Evolutionary conservation across 2,329 filamentous ascomycete species (phyloP), one percentile per base, ranked within the genome.

Genomic region (Ophiosphaerella korrae): DNA sequence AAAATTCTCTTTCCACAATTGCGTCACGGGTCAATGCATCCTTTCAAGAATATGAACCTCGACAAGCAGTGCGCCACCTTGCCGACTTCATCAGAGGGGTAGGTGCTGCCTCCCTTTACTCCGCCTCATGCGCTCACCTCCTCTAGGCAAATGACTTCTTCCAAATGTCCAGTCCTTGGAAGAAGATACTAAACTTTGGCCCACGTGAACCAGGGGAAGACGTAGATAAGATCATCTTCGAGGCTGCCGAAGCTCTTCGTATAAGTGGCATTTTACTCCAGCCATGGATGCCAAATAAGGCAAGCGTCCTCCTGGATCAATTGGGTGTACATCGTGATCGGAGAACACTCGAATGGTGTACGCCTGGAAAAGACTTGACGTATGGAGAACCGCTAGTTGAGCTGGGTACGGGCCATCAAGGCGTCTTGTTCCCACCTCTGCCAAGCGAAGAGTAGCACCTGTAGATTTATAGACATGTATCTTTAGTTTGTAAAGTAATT

Each of bases 201-300:
- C 53, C 63, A 33, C 50, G 68, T 53, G 57, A 64, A 52, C 57
- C 66, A 58, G 64, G 70, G 23, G 65, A 68, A 38, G 67, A 71
- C 57, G 64, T 67, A 47, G 38, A 72, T 48, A 66, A 55, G 38
- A 81, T 83, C 33, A 79, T 99, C 24, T 97, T 84, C 71, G 80
- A 88, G 37, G 79, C 81, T 37, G 83, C 87, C 7, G 94, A 99
- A 74, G 83, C 88, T 4, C 71, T 97, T 40, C 88, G 94, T 33
- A 84, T 97, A 21, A 79, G 81, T 0, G 90, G 87, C 12, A 96
- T 99, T 61, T 78, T 97, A 40, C 77, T 99, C 38, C 92, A 96
- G 72, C 92, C 94, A 1, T 90, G 92, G 67, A 96, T 99, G 82
- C 94, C 94, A 0, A 80, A 77, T 35, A 96, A 95, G 73, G 83